Percentiles rank a stretch among this genome's conserved stretches.
Conservation (phyloP, 2,329 filamentous ascomycete species). For the Hypoxylon sp. region DNA sequence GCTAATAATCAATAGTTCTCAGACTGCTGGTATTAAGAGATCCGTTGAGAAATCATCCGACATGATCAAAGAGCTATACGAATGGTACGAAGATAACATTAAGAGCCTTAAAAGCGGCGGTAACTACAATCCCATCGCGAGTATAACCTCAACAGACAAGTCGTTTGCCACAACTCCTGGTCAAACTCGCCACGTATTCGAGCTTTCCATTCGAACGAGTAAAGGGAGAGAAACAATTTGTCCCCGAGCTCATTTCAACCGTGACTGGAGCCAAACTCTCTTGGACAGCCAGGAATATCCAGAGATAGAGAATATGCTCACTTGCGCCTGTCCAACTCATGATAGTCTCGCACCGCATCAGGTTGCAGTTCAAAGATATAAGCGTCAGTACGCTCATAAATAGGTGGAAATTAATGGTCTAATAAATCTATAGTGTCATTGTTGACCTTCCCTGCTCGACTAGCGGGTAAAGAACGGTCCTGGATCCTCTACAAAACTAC, state of each 20-base stretch:
- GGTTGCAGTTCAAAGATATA: conserved; percentile 11
- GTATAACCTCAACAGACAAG: not conserved
- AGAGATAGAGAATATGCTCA: conserved; percentile 6
- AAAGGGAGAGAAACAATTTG: conserved; percentile 26
- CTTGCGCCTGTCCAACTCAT: conserved; percentile 3
- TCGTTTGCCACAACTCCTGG: not conserved
- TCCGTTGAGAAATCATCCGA: conserved; percentile 30
- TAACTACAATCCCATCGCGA: not conserved
- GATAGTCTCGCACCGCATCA: conserved; percentile 1
- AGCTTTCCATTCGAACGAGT: conserved; percentile 23
- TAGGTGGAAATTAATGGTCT: not conserved
- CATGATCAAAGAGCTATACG: conserved; percentile 40
- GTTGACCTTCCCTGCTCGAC: conserved; percentile 36
- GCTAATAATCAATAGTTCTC: conserved; percentile 32
- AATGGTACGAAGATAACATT: conserved; percentile 37
- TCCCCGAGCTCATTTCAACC: conserved; percentile 20
- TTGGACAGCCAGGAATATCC: not conserved
- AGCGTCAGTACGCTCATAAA: not conserved
- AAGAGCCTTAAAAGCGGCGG: conserved; percentile 23
- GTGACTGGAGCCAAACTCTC: conserved; percentile 28
- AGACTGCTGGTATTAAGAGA: conserved; percentile 29
- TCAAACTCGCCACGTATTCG: conserved; percentile 19
- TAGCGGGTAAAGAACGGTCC: conserved; percentile 29
- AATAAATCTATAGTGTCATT: conserved; percentile 34
- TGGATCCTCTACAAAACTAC: conserved; percentile 35